These are phyloP conservation scores for Hibiscus trionum DNA, from an alignment of 345 rosid genomes.

Conservation along the genomic window DNA sequence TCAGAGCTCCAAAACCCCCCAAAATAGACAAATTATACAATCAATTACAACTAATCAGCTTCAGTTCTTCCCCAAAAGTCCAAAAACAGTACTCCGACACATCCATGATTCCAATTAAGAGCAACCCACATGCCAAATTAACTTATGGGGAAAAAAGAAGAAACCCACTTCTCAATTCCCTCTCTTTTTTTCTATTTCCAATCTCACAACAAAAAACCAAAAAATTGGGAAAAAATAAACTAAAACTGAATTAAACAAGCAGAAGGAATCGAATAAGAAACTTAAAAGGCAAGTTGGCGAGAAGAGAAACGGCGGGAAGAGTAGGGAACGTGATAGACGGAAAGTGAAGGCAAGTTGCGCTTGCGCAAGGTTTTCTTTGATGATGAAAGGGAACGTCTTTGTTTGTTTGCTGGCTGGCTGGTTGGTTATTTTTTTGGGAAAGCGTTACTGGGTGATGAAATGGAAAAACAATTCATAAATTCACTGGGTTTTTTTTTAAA, in stretches of 20 bases:
- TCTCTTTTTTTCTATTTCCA: neutral
- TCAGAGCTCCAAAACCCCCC: conserved; percentile 24
- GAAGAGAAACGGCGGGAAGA: too few species aligned
- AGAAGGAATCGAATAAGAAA: too few species aligned
- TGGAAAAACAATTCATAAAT: neutral
- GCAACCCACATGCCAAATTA: conserved; percentile 47
- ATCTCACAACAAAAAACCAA: neutral
- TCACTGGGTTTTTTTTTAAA: too few species aligned
- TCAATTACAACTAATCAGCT: conserved; percentile 44
- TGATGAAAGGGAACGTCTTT: neutral
- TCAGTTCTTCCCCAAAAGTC: conserved; percentile 57
- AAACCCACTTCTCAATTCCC: neutral
- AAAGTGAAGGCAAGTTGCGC: neutral
- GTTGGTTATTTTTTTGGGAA: neutral
- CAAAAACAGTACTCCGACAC: conserved; percentile 47
- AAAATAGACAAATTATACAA: conserved; percentile 6
- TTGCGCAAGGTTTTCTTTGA: neutral
- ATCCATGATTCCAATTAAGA: conserved; percentile 63
- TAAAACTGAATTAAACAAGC: too few species aligned
- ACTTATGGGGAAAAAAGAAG: conserved; percentile 1
- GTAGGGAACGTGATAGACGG: neutral
- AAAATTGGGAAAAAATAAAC: too few species aligned
- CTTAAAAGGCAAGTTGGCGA: too few species aligned
- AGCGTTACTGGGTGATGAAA: neutral
- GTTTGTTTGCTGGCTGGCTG: neutral